Evolutionary conservation across 1,139 yeast genomes (phyloP).

Genomic region (Casaregolazyma suthepensis): DNA sequence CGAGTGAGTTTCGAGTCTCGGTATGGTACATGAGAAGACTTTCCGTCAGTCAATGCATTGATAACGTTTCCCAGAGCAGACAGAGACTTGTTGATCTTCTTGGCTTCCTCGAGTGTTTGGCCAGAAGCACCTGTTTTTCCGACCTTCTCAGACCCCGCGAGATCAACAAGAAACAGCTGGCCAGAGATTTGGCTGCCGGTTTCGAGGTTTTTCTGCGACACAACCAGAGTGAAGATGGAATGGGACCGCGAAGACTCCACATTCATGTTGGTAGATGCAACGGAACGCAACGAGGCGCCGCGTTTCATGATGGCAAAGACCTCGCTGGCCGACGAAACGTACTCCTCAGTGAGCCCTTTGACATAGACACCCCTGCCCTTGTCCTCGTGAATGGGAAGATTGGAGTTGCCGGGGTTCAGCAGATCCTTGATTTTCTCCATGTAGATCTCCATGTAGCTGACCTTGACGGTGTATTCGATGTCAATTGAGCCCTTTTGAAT

Average conservation of each 20-base stretch:
- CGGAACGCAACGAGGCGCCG: slow-evolving; percentile 53
- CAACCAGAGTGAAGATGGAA: slow-evolving; percentile 64
- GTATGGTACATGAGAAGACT: slow-evolving; percentile 64
- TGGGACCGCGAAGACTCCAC: slow-evolving; percentile 76
- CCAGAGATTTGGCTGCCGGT: slow-evolving; percentile 58
- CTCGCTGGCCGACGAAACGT: slow-evolving; percentile 55
- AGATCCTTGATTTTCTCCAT: slow-evolving; percentile 73
- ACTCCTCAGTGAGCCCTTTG: slow-evolving; percentile 56
- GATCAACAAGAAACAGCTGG: slow-evolving; percentile 71
- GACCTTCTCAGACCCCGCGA: slow-evolving; percentile 89
- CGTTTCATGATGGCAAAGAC: slow-evolving; percentile 49
- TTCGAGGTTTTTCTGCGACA: slow-evolving; percentile 52
- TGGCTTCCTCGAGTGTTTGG: slow-evolving; percentile 73
- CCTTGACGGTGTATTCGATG: slow-evolving; percentile 61
- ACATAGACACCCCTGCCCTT: slow-evolving; percentile 63
- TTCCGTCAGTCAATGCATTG: slow-evolving; percentile 67
- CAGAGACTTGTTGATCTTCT: slow-evolving; percentile 72
- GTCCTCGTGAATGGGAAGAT: slow-evolving; percentile 61
- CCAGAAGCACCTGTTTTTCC: slow-evolving; percentile 77
- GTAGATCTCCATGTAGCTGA: slow-evolving; percentile 76
- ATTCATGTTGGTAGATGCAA: slow-evolving; percentile 67
- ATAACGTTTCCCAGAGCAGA: slow-evolving; percentile 79
- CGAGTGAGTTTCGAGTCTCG: slow-evolving; percentile 81
- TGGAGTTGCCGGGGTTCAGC: slow-evolving; percentile 34
- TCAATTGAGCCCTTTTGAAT: slow-evolving; percentile 49